A percentile compares a stretch with the other conserved stretches of the same genome.
Conservation (phyloP, 768 basidiomycete species). For the Mycena galericulata region DNA sequence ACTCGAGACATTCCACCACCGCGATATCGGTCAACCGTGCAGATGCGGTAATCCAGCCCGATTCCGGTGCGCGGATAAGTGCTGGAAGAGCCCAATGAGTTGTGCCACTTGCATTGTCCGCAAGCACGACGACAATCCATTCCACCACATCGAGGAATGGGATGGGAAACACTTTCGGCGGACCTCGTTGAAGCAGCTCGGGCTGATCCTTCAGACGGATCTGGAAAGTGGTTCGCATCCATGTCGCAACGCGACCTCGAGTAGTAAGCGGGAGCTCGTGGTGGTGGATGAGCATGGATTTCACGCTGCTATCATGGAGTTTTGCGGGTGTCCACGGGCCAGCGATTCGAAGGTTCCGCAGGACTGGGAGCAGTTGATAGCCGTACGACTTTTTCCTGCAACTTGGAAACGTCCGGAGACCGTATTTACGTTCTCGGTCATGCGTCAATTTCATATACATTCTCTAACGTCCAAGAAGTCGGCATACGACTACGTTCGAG, state of each 20-base stretch:
- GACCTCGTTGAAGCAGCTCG: not conserved
- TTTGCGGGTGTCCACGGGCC: not conserved
- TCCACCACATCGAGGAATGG: conserved; percentile 21
- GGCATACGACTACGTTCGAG: conserved; percentile 43
- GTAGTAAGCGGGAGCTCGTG: not conserved
- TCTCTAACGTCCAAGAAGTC: conserved; percentile 46
- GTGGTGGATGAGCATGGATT: not conserved
- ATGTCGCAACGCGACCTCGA: not conserved
- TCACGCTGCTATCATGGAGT: not conserved
- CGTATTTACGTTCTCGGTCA: conserved; percentile 27
- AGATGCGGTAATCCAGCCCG: not conserved
- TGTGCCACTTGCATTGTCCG: not conserved
- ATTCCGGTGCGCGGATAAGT: not conserved
- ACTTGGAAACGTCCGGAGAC: conserved; percentile 29
- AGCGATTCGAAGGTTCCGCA: not conserved
- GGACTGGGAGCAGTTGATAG: conserved; percentile 18
- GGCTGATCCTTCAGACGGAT: not conserved
- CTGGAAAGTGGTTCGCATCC: not conserved
- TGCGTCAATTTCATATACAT: conserved; percentile 45
- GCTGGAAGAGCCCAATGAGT: not conserved
- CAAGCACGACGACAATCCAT: not conserved
- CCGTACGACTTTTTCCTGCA: conserved; percentile 31
- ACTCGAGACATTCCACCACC: not conserved
- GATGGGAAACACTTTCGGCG: not conserved
- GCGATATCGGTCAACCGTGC: not conserved